These are phyloP conservation scores for Saturnispora gosingensis DNA, from an alignment of 805 yeast species.

Conservation along the genomic window DNA sequence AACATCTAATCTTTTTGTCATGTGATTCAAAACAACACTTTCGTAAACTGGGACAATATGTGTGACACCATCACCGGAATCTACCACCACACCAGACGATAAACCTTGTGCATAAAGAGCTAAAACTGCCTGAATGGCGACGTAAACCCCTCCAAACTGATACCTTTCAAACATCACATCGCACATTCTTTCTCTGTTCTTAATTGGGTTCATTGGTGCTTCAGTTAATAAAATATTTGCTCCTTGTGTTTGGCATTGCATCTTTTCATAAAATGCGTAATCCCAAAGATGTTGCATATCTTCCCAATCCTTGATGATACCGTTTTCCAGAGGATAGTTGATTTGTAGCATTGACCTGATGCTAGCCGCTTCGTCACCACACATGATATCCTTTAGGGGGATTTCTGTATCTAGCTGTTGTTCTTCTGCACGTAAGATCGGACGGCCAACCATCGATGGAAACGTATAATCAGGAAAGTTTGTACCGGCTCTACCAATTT, in stretches of 20 bases:
- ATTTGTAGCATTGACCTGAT: slow-evolving; percentile 85
- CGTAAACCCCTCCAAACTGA: slow-evolving; percentile 86
- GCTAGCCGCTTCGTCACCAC: slow-evolving; percentile 90
- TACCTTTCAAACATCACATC: slow-evolving; percentile 89
- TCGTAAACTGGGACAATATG: slow-evolving; percentile 98
- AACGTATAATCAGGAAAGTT: slow-evolving; percentile 96
- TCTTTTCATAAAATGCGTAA: slow-evolving; percentile 86
- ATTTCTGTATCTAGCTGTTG: slow-evolving; percentile 47
- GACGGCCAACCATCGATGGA: slow-evolving; percentile 96
- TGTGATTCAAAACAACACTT: slow-evolving; percentile 89
- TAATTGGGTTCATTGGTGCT: slow-evolving; percentile 95
- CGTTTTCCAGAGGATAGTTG: slow-evolving; percentile 98
- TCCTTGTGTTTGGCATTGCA: slow-evolving; percentile 68
- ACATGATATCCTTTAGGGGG: slow-evolving; percentile 92
- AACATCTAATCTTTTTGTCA: slow-evolving; percentile 86
- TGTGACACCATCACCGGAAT: slow-evolving; percentile 98
- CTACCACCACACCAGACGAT: slow-evolving; percentile 95
- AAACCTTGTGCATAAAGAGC: slow-evolving; percentile 96
- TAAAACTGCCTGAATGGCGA: slow-evolving; percentile 95
- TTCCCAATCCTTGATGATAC: slow-evolving; percentile 95
- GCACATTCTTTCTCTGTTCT: slow-evolving; percentile 85
- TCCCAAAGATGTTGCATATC: slow-evolving; percentile 99
- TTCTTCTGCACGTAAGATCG: slow-evolving; percentile 94
- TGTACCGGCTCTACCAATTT: slow-evolving; percentile 93
- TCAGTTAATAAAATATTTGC: slow-evolving; percentile 84